These are phyloP conservation scores for Aspergillus luchuensis DNA, from an alignment of 2,329 filamentous ascomycete species.

Conservation along the genomic window DNA sequence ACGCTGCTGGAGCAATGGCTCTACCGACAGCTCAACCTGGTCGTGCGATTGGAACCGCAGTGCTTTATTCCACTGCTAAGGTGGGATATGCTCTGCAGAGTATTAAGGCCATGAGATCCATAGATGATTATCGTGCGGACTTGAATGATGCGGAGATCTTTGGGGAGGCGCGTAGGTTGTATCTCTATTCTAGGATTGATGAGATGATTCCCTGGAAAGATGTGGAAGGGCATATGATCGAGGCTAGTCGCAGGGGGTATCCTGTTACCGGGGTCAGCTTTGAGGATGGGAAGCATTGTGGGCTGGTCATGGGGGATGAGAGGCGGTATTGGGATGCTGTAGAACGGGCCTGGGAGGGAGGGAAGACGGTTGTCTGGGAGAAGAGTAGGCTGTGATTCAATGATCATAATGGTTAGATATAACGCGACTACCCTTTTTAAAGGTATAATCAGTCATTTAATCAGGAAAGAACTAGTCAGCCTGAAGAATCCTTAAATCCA, in stretches of 20 bases:
- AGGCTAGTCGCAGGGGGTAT: slow-evolving; percentile 18
- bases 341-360: slow-evolving; percentile 17
- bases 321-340: slow-evolving; percentile 21
- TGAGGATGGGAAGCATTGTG: slow-evolving; percentile 21
- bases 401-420: neutral
- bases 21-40: slow-evolving; percentile 11
- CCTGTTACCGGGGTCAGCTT: slow-evolving; percentile 18
- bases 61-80: slow-evolving; percentile 23
- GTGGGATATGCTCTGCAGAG: slow-evolving; percentile 18
- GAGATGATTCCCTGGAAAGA: slow-evolving; percentile 23
- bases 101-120: slow-evolving; percentile 12
- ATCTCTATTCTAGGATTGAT: slow-evolving; percentile 24
- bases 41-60: slow-evolving; percentile 14
- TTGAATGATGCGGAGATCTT: slow-evolving; percentile 23
- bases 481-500: too few species aligned
- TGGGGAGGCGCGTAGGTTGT: slow-evolving; percentile 18
- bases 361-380: neutral
- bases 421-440: too few species aligned
- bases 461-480: too few species aligned
- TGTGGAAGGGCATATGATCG: slow-evolving; percentile 22
- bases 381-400: neutral
- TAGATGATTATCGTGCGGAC: slow-evolving; percentile 17
- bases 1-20: slow-evolving; percentile 14
- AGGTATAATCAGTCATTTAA: too few species aligned
- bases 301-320: slow-evolving; percentile 22